These are phyloP conservation scores for Venturia asperata DNA, from an alignment of 2,329 filamentous ascomycete genomes.

Conservation along the genomic window DNA sequence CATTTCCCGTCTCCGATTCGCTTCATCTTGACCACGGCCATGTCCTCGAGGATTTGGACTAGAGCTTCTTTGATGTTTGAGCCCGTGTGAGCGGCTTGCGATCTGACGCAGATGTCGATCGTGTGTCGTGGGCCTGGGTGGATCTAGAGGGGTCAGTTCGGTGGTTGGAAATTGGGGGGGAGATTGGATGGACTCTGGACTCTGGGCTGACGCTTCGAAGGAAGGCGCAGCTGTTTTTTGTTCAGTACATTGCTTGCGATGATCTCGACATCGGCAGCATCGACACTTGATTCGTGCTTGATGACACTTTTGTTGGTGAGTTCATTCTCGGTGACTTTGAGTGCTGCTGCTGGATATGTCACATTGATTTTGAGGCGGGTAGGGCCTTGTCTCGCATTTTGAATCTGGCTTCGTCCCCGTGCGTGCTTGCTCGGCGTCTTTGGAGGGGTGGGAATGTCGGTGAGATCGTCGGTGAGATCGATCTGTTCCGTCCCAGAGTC, in stretches of 20 bases:
- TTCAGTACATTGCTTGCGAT: neutral
- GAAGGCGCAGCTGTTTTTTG: neutral
- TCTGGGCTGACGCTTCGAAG: neutral
- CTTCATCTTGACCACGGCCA: neutral
- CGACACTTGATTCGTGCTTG: neutral
- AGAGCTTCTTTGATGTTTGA: neutral
- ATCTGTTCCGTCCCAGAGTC: neutral
- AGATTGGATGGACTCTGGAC: neutral
- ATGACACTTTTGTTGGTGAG: neutral
- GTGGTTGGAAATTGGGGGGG: neutral
- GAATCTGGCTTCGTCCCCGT: neutral
- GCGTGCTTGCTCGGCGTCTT: neutral
- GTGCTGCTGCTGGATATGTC: neutral
- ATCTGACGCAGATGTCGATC: neutral
- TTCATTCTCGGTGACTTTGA: neutral
- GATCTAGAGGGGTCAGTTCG: neutral
- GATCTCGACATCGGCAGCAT: neutral
- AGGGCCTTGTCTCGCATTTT: neutral
- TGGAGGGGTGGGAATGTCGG: neutral
- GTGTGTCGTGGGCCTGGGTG: neutral
- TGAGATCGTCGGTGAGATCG: neutral
- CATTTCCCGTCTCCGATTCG: neutral
- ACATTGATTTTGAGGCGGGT: neutral
- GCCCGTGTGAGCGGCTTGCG: neutral
- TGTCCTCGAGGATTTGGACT: neutral